Conservation (phyloP, 169 alveolate species). For the Plasmodium cynomolgi region DNA sequence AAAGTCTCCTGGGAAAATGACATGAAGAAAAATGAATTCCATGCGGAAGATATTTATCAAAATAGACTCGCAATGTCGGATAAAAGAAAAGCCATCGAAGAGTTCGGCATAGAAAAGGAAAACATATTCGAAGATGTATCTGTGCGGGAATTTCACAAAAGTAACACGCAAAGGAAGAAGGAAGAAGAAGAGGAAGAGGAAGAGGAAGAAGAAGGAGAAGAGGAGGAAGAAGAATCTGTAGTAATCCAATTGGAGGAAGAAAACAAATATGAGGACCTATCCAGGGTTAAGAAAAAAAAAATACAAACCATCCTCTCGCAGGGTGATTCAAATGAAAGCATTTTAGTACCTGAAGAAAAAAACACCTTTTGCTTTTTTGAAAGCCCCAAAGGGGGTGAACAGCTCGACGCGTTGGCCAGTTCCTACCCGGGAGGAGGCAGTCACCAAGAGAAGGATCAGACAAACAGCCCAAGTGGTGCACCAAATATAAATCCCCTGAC, state of each 20-base stretch:
- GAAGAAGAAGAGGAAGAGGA: conserved; percentile 56
- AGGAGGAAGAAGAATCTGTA: conserved; percentile 9
- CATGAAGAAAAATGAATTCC: conserved; percentile 69
- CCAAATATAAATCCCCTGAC: neutral
- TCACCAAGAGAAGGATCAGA: neutral
- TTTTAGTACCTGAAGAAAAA: conserved; percentile 60
- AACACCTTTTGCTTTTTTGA: conserved; percentile 35
- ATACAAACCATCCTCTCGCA: conserved; percentile 22
- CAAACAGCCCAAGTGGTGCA: neutral
- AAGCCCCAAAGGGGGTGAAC: neutral
- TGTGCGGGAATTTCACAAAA: conserved; percentile 55
- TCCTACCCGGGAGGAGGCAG: neutral
- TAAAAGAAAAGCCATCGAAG: conserved; percentile 70
- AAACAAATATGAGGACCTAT: conserved; percentile 22
- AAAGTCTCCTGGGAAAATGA: conserved; percentile 83
- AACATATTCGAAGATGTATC: conserved; percentile 50
- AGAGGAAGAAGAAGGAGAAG: conserved; percentile 54
- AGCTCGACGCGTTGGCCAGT: neutral
- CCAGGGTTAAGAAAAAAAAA: conserved; percentile 14
- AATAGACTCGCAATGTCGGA: conserved; percentile 73
- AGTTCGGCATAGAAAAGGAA: conserved; percentile 39
- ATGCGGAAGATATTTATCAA: conserved; percentile 51
- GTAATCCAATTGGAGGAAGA: conserved; percentile 57
- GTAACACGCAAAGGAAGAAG: conserved; percentile 49
- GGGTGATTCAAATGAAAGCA: conserved; percentile 18